Evolutionary conservation across 2,329 filamentous ascomycete genomes (phyloP), one percentile per base, ranked within the genome.

Genomic region (Alternaria arborescens): DNA sequence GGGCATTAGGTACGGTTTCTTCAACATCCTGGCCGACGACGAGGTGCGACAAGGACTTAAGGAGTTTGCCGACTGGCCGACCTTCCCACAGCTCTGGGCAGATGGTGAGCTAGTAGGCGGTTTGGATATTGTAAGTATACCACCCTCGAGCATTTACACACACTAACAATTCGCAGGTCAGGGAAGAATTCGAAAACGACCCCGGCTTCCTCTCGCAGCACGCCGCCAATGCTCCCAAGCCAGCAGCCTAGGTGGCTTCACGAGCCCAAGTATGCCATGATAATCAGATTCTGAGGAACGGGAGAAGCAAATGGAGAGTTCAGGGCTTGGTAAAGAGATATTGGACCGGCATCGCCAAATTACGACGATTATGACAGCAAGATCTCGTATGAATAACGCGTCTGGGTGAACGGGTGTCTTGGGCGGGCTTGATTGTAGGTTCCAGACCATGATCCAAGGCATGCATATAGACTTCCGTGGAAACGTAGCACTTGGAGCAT

Each of bases 41-140:
- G 94, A 98, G 79, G 95, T 99, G 48, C 87, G 95, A 62, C 94
- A 98, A 82, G 95, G 95, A 0, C 82, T 99, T 74, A 99, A 99
- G 85, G 92, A 95, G 81, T 98, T 89, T 78, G 93, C 93, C n/a
- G 95, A 98, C 64, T 99, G 95, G 95, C 95, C 95, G 10, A 99
- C 95, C 0, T 99, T 93, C 80, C 95, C 95, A 20, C 95, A 99
- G 80, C 82, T 99, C 64, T 99, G 94, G 89, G 88, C 97, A 12
- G 87, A 90, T 61, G 94, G 95, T 14, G 93, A 97, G 78, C 83
- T 99, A 51, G 90, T 98, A 22, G 95, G 95, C 60, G 95, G 95
- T 1, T 82, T 99, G 71, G 95, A 99, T 79, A 99, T 99, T 81
- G 94, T 97, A 83, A 85, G 93, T 85, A 38, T 48, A 32, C 50